phyloP scores from a whole-genome alignment of 192 early-diverging fungal genomes.

The Lunasporangiospora selenospora region DNA sequence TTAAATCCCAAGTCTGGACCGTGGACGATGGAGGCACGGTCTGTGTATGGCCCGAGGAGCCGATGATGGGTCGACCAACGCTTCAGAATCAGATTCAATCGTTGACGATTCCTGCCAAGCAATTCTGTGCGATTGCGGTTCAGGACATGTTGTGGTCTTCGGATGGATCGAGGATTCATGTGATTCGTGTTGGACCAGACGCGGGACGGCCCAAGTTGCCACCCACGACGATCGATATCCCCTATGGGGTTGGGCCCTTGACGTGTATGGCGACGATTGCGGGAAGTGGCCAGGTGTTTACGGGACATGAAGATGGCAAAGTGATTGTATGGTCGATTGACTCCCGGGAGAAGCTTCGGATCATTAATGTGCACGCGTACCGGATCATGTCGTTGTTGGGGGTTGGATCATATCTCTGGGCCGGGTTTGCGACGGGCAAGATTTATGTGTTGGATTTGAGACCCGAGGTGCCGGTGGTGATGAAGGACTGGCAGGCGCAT shows the following conservation, averaged over 20 bases:
- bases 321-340: slow-evolving; percentile 72
- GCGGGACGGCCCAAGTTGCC: slow-evolving; percentile 27
- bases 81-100: slow-evolving; percentile 43
- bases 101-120: slow-evolving; percentile 52
- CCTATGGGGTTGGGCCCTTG: slow-evolving; percentile 62
- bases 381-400: slow-evolving; percentile 66
- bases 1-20: slow-evolving; percentile 67
- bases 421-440: slow-evolving; percentile 79
- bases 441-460: slow-evolving; percentile 74
- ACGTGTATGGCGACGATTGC: slow-evolving; percentile 60
- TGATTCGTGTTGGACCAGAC: slow-evolving; percentile 53
- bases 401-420: slow-evolving; percentile 78
- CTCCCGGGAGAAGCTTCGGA: slow-evolving; percentile 50
- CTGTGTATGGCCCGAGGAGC: slow-evolving; percentile 59
- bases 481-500: slow-evolving; percentile 76
- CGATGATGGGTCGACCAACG: slow-evolving; percentile 39
- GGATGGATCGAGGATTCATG: slow-evolving; percentile 62
- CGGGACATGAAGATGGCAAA: slow-evolving; percentile 83
- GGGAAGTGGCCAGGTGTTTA: slow-evolving; percentile 60
- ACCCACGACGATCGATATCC: slow-evolving; percentile 41
- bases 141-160: slow-evolving; percentile 66
- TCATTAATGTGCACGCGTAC: slow-evolving; percentile 67
- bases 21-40: slow-evolving; percentile 70
- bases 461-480: slow-evolving; percentile 57
- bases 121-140: slow-evolving; percentile 58